Base-by-base conservation (phyloP, 805 yeast species). In the Saccharomycopsis lassenensis region DNA sequence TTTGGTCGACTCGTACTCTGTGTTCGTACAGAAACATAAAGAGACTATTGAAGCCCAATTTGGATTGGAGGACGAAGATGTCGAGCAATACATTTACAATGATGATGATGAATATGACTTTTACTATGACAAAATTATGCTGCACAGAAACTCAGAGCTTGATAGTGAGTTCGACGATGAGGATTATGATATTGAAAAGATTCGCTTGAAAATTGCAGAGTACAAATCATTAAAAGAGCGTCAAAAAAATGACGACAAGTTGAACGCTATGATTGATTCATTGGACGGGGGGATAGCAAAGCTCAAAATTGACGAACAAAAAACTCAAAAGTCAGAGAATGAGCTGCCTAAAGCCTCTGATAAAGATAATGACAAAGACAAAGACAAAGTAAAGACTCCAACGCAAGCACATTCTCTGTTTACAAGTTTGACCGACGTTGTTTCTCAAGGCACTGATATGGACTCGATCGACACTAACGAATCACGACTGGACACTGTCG, bases 111-210 rank as follows among this genome's bases (percentile, higher is more conserved):
- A n/a, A n/a, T n/a, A n/a, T n/a, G n/a, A n/a, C n/a, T n/a, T n/a
- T n/a, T n/a, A n/a, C n/a, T n/a, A n/a, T n/a, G n/a, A n/a, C n/a
- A n/a, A n/a, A n/a, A n/a, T n/a, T n/a, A n/a, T 23, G 24, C 10
- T 23, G 7, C 24, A 8, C 24, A 7, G 7, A 7, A 23, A 23
- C 24, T 11, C 7, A 22, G 18, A 19, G n/a, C n/a, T 29, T 5
- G 31, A 28, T 22, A 32, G 27, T 33, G 30, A 25, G 14, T 21
- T 11, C 10, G 23, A 33, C n/a, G 33, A 29, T 23, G 38, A 29
- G 8, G 46, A 42, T 25, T 42, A 39, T 31, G 24, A 35, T 16
- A 18, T 35, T 26, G 35, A 31, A 16, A 14, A 31, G 7, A 42
- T 42, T 12, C 29, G 14, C 6, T 25, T 12, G 8, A 32, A 20